phyloP scores from a whole-genome alignment of 768 basidiomycete genomes.

The Tylopilus subfusipes region DNA sequence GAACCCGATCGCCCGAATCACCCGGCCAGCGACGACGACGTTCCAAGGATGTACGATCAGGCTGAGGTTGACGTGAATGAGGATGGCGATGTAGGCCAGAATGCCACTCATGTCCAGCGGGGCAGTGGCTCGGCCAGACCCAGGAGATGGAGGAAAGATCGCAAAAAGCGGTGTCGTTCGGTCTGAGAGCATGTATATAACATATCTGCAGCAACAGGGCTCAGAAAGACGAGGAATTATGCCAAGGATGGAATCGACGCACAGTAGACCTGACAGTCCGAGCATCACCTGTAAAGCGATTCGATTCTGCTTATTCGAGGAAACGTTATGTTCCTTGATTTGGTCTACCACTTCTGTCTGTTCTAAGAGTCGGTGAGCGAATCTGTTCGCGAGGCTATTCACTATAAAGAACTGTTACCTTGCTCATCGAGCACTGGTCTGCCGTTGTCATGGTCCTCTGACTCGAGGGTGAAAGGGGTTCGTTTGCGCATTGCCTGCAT shows the following conservation, averaged over 20 bases:
- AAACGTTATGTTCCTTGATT: slow-evolving; percentile 43
- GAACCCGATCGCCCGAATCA: slow-evolving; percentile 32
- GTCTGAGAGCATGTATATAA: slow-evolving; percentile 43
- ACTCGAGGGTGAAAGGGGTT: slow-evolving; percentile 40
- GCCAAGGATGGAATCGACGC: slow-evolving; percentile 18
- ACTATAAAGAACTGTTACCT: slow-evolving; percentile 32
- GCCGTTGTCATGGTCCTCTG: slow-evolving; percentile 32
- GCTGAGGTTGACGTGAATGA: slow-evolving; percentile 48
- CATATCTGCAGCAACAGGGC: slow-evolving; percentile 36
- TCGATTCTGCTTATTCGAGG: slow-evolving; percentile 41
- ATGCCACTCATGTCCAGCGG: slow-evolving; percentile 45
- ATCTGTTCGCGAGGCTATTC: background rate
- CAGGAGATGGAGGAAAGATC: slow-evolving; percentile 36
- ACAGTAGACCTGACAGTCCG: slow-evolving; percentile 47
- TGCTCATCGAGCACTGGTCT: slow-evolving; percentile 48
- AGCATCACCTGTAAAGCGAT: slow-evolving; percentile 41
- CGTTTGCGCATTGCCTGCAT: slow-evolving; percentile 42
- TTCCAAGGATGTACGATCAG: slow-evolving; percentile 39
- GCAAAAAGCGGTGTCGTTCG: slow-evolving; percentile 47
- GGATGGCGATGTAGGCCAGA: slow-evolving; percentile 47
- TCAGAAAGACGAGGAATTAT: slow-evolving; percentile 2
- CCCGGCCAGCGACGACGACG: slow-evolving; percentile 24
- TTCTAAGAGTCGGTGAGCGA: slow-evolving; percentile 38
- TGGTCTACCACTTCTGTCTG: slow-evolving; percentile 56
- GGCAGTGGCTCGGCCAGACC: slow-evolving; percentile 7